Evolutionary conservation across 306 rosid species (phyloP), one percentile per base, ranked within the genome.

Genomic region (Cyclanthera cordifolia): DNA sequence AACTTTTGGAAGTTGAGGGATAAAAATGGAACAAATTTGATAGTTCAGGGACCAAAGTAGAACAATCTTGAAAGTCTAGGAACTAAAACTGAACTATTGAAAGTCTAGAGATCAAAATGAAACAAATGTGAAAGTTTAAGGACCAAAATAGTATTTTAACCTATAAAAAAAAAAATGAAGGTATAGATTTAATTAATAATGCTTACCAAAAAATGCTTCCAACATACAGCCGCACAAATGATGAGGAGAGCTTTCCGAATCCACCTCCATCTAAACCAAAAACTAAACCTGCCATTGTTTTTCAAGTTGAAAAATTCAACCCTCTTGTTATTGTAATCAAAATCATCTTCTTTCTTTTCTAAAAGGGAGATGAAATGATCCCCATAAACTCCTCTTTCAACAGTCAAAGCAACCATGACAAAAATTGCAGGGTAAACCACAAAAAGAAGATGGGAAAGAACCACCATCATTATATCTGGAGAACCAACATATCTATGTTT

Each of bases 131-230:
- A n/a, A n/a, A n/a, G n/a, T n/a, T n/a, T n/a, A n/a, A n/a, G n/a
- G n/a, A n/a, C n/a, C n/a, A n/a, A n/a, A n/a, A n/a, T n/a, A n/a
- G n/a, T n/a, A n/a, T n/a, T n/a, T n/a, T n/a, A n/a, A n/a, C n/a
- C n/a, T n/a, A n/a, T n/a, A n/a, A n/a, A n/a, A n/a, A n/a, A n/a
- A 39, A 37, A 17, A 43, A 57, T 37, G 8, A 72, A 49, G 72
- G 27, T 9, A 32, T 2, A 59, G 6, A 71, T 51, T 51, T 13
- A 15, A 37, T 72, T 27, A 49, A 69, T 71, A 72, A 72, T 69
- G 46, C 83, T 83, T 79, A 93, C 98, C 96, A 71, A 72, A 75
- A 87, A 84, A 85, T 93, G 98, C 85, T 73, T 89, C 94, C 80
- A 77, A 80, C 85, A 86, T 67, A 86, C 76, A 65, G 83, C 87